A percentile compares a stretch with the other conserved stretches of the same genome.
Conservation (phyloP, 2,329 filamentous ascomycete species). For the Diaporthe citri region DNA sequence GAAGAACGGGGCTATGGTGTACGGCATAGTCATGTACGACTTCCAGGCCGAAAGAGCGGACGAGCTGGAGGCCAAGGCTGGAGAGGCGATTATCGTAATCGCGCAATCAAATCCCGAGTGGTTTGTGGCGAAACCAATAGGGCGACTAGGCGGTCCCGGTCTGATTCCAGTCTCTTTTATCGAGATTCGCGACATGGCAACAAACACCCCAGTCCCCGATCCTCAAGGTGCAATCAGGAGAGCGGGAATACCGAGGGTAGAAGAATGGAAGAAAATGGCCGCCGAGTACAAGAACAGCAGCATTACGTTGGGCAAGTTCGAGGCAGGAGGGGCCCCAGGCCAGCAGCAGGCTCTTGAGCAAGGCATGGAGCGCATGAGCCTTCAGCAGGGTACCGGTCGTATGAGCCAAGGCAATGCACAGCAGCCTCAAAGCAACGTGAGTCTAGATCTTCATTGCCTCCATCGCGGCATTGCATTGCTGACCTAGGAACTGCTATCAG, state of each 20-base stretch:
- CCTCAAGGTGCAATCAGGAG: slow-evolving; percentile 86
- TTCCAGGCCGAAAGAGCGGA: slow-evolving; percentile 96
- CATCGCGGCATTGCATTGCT: background rate
- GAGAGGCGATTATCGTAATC: slow-evolving; percentile 97
- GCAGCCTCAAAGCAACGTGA: slow-evolving; percentile 58
- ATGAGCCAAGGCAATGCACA: slow-evolving; percentile 61
- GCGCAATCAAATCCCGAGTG: slow-evolving; percentile 98
- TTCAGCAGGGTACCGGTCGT: slow-evolving; percentile 66
- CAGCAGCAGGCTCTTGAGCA: slow-evolving; percentile 70
- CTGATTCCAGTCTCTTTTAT: slow-evolving; percentile 97
- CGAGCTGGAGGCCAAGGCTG: slow-evolving; percentile 93
- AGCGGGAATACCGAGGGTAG: slow-evolving; percentile 92
- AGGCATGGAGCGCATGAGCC: slow-evolving; percentile 83
- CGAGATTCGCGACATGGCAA: slow-evolving; percentile 94
- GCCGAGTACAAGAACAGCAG: slow-evolving; percentile 99
- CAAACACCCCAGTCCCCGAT: slow-evolving; percentile 84
- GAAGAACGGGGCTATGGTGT: slow-evolving; percentile 85
- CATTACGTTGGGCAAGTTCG: slow-evolving; percentile 94
- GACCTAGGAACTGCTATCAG: slow-evolving; percentile 49
- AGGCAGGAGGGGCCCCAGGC: slow-evolving; percentile 61
- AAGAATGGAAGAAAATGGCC: slow-evolving; percentile 99
- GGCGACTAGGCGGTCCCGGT: slow-evolving; percentile 92
- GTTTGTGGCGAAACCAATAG: slow-evolving; percentile 99
- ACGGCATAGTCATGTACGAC: slow-evolving; percentile 96
- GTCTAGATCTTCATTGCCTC: slow-evolving; percentile 43